These are phyloP conservation scores for Fusarium decemcellulare DNA, from an alignment of 2,329 filamentous ascomycete genomes.

Conservation along the genomic window DNA sequence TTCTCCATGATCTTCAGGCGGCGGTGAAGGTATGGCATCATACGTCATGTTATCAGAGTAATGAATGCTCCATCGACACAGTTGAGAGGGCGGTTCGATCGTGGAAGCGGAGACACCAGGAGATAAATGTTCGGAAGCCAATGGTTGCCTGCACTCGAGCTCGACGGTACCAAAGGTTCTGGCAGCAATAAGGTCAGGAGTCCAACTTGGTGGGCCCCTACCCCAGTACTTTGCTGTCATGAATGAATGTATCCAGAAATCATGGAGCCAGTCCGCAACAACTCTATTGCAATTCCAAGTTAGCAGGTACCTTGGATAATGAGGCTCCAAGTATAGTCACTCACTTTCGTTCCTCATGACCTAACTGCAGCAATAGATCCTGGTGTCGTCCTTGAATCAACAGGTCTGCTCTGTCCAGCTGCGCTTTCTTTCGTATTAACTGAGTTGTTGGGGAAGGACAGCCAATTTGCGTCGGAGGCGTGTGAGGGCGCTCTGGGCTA, in stretches of 20 bases:
- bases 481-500: background rate
- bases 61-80: background rate
- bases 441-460: background rate
- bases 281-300: background rate
- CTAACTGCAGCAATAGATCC: background rate
- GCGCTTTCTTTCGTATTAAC: background rate
- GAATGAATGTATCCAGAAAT: constrained; percentile 19
- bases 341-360: background rate
- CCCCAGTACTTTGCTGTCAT: constrained; percentile 22
- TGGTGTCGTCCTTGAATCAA: background rate
- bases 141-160: fast-evolving
- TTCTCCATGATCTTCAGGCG: background rate
- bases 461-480: background rate
- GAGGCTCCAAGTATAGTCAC: too few relatives aligned
- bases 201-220: constrained; percentile 2
- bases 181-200: background rate
- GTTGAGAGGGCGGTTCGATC: background rate
- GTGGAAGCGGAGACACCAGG: background rate
- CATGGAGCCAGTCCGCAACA: background rate
- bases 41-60: fast-evolving
- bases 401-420: background rate
- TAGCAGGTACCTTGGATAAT: too few relatives aligned
- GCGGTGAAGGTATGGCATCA: background rate
- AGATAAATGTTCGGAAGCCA: background rate
- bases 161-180: background rate